phyloP scores from a whole-genome alignment of 2,329 filamentous ascomycete genomes.

The Aspergillus bombycis region DNA sequence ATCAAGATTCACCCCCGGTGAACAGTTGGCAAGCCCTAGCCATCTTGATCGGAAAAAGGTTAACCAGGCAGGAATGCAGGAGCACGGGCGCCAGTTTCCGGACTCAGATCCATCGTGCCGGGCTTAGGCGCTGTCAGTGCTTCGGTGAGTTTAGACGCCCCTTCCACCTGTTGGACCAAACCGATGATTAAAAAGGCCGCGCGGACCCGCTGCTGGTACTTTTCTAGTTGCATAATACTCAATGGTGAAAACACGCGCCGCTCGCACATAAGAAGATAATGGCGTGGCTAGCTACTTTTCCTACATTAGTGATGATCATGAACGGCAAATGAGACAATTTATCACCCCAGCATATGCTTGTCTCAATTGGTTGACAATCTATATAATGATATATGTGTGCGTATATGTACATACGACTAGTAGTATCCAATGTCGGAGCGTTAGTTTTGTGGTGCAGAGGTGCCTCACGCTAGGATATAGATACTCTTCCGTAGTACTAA shows the following conservation, averaged over 20 bases:
- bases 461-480: neutral
- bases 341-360: too few relatives aligned
- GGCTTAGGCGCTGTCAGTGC: neutral
- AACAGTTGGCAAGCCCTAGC: neutral
- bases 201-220: neutral
- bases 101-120: neutral
- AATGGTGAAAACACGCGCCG: neutral
- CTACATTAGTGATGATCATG: too few relatives aligned
- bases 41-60: neutral
- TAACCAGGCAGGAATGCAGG: neutral
- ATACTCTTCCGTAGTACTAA: too few relatives aligned
- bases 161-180: neutral
- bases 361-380: too few relatives aligned
- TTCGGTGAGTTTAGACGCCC: neutral
- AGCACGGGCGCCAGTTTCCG: constrained; percentile 3
- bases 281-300: too few relatives aligned
- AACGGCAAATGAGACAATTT: too few relatives aligned
- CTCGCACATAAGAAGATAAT: too few relatives aligned
- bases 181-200: neutral
- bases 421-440: neutral
- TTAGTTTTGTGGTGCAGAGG: neutral
- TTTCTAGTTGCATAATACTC: neutral
- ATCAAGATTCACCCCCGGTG: neutral
- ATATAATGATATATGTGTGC: too few relatives aligned
- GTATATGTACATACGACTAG: neutral